A percentile compares a stretch with the other conserved stretches of the same genome.
phyloP scores from a whole-genome alignment of 2,329 filamentous ascomycete genomes.

The Scytalidium lignicola region DNA sequence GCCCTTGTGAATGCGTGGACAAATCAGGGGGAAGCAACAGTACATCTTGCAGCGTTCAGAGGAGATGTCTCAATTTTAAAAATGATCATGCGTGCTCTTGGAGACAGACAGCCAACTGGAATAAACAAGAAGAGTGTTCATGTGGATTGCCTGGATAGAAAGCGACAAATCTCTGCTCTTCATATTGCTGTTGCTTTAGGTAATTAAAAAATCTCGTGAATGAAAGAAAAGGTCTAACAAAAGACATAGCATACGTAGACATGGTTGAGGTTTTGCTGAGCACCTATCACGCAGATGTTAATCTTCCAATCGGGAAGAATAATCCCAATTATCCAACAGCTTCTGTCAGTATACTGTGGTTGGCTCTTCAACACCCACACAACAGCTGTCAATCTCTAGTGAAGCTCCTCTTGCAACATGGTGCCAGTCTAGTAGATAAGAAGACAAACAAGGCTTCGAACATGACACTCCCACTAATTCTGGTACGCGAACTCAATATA shows the following conservation, averaged over 20 bases:
- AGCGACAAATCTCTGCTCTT: background rate
- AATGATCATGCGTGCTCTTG: background rate
- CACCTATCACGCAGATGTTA: background rate
- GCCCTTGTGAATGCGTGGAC: background rate
- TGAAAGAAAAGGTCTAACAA: background rate
- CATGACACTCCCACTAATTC: background rate
- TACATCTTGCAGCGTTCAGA: background rate
- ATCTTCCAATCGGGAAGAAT: background rate
- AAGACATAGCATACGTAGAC: background rate
- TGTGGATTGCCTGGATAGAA: background rate
- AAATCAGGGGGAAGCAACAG: background rate
- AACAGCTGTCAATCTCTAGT: background rate
- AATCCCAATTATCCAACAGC: background rate
- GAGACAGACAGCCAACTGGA: background rate
- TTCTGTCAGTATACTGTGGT: background rate
- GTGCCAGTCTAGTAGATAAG: background rate
- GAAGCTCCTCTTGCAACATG: background rate
- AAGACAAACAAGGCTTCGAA: background rate
- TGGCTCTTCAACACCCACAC: background rate
- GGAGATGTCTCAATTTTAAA: background rate
- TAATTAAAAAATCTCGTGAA: background rate
- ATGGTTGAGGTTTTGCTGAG: background rate
- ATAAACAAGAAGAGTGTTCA: background rate
- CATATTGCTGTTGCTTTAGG: background rate
- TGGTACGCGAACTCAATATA: background rate